phyloP scores from a whole-genome alignment of 1,139 yeast species.

The Saccharomyces hybrid region DNA sequence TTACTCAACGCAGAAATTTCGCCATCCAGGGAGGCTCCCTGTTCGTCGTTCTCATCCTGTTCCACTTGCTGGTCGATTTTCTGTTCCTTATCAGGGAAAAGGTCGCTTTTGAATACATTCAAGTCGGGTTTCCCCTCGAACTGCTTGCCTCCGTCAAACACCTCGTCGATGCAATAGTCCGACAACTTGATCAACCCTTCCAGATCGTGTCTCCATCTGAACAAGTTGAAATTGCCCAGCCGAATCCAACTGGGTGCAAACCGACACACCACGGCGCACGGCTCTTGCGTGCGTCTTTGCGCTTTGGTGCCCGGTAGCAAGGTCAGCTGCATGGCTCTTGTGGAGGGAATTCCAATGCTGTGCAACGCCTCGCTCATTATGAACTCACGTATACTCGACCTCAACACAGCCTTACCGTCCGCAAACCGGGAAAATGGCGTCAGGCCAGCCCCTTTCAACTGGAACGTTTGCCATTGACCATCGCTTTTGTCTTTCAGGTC shows the following conservation, averaged over 20 bases:
- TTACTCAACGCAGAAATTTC: slow-evolving; percentile 42
- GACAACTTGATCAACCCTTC: slow-evolving; percentile 54
- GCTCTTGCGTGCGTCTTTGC: slow-evolving; percentile 58
- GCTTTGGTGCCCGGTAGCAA: slow-evolving; percentile 71
- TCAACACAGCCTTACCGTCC: slow-evolving; percentile 87
- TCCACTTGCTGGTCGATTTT: slow-evolving; percentile 1
- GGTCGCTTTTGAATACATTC: slow-evolving; percentile 19
- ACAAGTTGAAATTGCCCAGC: slow-evolving; percentile 82
- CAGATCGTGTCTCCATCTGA: slow-evolving; percentile 66
- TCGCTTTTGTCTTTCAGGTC: slow-evolving; percentile 43
- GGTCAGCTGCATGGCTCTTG: slow-evolving; percentile 72
- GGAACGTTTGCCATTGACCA: slow-evolving; percentile 38
- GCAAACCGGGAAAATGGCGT: slow-evolving; percentile 93
- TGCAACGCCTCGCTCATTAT: slow-evolving; percentile 74
- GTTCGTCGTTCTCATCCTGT: slow-evolving; percentile 15
- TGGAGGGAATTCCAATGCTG: slow-evolving; percentile 78
- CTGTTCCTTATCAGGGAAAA: slow-evolving; percentile 16
- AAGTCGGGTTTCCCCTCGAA: slow-evolving; percentile 35
- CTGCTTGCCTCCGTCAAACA: slow-evolving; percentile 41
- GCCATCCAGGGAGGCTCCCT: slow-evolving; percentile 23
- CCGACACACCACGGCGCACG: slow-evolving; percentile 78
- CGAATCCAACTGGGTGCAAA: slow-evolving; percentile 85
- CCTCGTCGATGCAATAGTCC: slow-evolving; percentile 64
- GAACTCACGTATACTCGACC: slow-evolving; percentile 84
- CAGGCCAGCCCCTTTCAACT: slow-evolving; percentile 83